Evolutionary conservation across 2,329 filamentous ascomycete genomes (phyloP), one percentile per base, ranked within the genome.

Genomic region (Cladosporium sphaerospermum): DNA sequence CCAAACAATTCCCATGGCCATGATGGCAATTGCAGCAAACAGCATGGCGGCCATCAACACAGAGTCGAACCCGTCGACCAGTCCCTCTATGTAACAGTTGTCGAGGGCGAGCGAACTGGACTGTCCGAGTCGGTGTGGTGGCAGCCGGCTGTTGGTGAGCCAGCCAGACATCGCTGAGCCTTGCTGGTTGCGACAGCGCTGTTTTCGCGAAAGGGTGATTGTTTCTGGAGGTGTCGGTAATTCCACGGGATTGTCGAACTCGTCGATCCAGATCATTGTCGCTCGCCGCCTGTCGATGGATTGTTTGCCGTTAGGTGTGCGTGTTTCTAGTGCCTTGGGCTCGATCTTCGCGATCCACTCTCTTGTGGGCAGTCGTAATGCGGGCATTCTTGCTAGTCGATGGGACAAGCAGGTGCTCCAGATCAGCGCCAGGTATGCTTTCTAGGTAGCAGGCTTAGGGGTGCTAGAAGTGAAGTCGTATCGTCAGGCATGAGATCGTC

Each of bases 191-290:
- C 45, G 34, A 40, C 48, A 51, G 11, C 36, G 18, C 19, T 51
- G 32, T 18, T 11, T 51, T 14, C 48, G 40, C 9, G 36, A 39
- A 14, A 39, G 36, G n/a, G 8, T 14, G 48, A 49, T 18, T 9
- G 31, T 6, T 16, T 13, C 8, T 36, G 13, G 3, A 28, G n/a
- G 9, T 51, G 36, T 14, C 11, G 10, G 36, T 9, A n/a, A 39
- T n/a, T 23, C 48, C 2, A 51, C 36, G 9, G 44, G 34, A n/a
- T 51, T 51, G 40, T 51, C 48, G 33, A 51, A 51, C 16, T 51
- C 48, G 18, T 51, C 48, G 16, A 32, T 51, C 48, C 48, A 51
- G 16, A 51, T 40, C 13, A 39, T 37, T 14, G 32, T 23, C 37
- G 48, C 13, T 16, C 18, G 48, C 18, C 31, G 48, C 4, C 44